Base-by-base conservation (phyloP, 192 early-diverging fungal genomes). In the Backusella westeae region DNA sequence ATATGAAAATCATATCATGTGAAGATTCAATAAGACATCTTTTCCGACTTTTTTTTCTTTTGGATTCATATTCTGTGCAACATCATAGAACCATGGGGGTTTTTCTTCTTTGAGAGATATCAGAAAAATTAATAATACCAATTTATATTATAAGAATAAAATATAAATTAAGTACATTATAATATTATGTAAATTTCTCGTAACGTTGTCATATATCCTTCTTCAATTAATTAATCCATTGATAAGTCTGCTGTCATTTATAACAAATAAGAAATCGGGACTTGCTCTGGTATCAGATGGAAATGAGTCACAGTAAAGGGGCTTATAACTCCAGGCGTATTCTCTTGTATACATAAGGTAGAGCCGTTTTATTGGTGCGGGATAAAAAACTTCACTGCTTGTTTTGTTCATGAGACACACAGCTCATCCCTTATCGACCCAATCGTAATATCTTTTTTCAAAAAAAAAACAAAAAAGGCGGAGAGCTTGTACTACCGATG, bases 371-470 rank as follows among this genome's bases (percentile, higher is more conserved):
- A 69, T 69, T 69, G 68, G 68, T 38, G 38, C 56, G 56, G 56
- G 10, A 38, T 41, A 23, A 41, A n/a, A 38, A 69, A 38, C 1
- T 34, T 38, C 35, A 36, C 34, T 36, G 7, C 35, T 19, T 68
- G 67, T 68, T 69, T 69, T 69, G 68, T 38, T 69, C 35, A 69
- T 69, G 38, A 69, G 68, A 69, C 68, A 23, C 34, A 34, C 34
- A 67, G 26, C 23, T 59, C 21, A 39, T 23, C 34, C 10, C 67
- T 69, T 69, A 69, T 69, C 67, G 67, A 69, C 35, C 67, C 67
- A 69, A 69, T 69, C 67, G n/a, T 67, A 67, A 35, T 67, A n/a
- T 67, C 34, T 32, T 59, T 59, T 3, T 59, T 67, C 14, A 32
- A 34, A 67, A 67, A 35, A 68, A 36, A 36, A 34, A 19, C 6